Evolutionary conservation across 805 yeast genomes (phyloP).

Genomic region (Hanseniaspora lindneri): DNA sequence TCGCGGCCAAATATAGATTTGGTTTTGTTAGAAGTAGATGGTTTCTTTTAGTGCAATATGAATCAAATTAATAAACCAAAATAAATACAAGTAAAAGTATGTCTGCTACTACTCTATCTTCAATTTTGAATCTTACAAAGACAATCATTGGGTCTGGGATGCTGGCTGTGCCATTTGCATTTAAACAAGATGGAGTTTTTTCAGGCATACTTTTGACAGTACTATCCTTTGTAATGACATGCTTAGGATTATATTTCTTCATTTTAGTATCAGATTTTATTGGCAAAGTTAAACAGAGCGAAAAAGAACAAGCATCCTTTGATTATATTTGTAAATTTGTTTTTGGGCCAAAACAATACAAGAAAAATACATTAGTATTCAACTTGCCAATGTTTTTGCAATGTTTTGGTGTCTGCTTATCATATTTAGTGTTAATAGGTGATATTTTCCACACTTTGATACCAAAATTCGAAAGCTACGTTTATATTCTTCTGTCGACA

Average conservation of each 20-base stretch:
- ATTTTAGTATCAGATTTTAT: constrained; percentile 12
- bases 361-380: constrained; percentile 54
- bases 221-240: constrained; percentile 53
- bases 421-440: constrained; percentile 63
- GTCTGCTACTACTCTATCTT: constrained; percentile 44
- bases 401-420: constrained; percentile 67
- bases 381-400: constrained; percentile 65
- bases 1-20: too few relatives aligned
- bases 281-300: constrained; percentile 42
- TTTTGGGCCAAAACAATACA: constrained; percentile 45
- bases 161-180: constrained; percentile 60
- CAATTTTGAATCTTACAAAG: constrained; percentile 55
- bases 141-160: constrained; percentile 73
- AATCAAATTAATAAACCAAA: not conserved
- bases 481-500: constrained; percentile 35
- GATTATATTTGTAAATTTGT: constrained; percentile 44
- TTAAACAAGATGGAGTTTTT: constrained; percentile 51
- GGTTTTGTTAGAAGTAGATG: too few relatives aligned
- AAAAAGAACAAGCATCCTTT: constrained; percentile 51
- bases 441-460: constrained; percentile 61
- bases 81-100: not conserved
- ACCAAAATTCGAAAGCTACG: constrained; percentile 32
- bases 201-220: constrained; percentile 46
- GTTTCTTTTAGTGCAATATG: too few relatives aligned
- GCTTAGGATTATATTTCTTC: constrained; percentile 44